Conservation (phyloP, 1,284 basidiomycete species). For the Apiotrichum sp. region DNA sequence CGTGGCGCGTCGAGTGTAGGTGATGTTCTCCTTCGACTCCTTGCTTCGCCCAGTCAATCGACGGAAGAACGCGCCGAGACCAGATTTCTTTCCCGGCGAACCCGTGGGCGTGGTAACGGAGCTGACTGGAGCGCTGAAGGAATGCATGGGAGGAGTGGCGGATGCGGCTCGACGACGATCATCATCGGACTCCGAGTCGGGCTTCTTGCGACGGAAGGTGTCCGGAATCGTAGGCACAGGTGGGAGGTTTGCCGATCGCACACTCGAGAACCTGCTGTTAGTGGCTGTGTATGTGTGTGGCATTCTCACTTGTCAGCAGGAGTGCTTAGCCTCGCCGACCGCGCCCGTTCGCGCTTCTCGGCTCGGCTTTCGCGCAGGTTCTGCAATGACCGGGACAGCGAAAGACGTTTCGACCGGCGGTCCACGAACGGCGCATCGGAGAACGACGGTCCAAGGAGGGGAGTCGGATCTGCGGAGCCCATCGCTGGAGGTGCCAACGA, state of each 20-base stretch:
- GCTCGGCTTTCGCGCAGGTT: conserved; percentile 1
- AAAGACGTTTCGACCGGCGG: conserved; percentile 5
- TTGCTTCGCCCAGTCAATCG: conserved; percentile 3
- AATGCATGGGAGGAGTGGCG: not conserved
- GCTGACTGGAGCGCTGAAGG: not conserved
- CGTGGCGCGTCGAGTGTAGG: not conserved
- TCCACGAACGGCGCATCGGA: not conserved
- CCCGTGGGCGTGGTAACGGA: not conserved
- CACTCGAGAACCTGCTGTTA: no score
- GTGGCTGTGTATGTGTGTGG: not conserved
- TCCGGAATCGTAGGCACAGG: conserved; percentile 8
- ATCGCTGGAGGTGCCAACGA: no score
- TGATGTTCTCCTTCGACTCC: not conserved
- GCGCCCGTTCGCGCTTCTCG: not conserved
- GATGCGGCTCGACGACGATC: not conserved
- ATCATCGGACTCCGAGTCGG: not conserved
- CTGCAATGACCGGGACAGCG: conserved; percentile 8
- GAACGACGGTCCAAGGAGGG: no score
- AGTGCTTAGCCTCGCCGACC: not conserved
- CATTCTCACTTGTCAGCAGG: conserved; percentile 6
- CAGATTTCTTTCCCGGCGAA: not conserved
- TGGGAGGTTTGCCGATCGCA: not conserved
- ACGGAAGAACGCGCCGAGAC: conserved; percentile 6
- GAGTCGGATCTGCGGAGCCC: no score
- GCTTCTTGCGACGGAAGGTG: not conserved